Conservation (phyloP, 768 basidiomycete genomes). For the Kwoniella botswanensis region DNA sequence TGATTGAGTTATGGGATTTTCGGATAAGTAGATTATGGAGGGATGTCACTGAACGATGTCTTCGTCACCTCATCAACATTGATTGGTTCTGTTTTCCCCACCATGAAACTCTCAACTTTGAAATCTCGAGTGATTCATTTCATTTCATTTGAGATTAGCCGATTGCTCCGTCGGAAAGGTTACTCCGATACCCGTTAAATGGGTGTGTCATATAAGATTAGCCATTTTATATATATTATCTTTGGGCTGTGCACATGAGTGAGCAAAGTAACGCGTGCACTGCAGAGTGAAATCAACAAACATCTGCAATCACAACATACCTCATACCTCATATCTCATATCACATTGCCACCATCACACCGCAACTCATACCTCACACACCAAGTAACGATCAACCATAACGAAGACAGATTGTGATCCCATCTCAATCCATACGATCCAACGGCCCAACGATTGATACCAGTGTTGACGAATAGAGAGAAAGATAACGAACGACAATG, state of each 20-base stretch:
- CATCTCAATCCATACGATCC: background rate
- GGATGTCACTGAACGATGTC: background rate
- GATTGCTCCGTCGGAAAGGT: background rate
- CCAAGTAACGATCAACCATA: background rate
- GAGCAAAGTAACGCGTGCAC: constrained; percentile 7
- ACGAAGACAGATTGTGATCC: background rate
- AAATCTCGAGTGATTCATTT: background rate
- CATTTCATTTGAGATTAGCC: too few species aligned
- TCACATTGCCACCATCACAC: background rate
- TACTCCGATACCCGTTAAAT: background rate
- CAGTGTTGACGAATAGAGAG: background rate
- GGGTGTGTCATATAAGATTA: background rate
- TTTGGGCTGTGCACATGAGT: constrained; percentile 14
- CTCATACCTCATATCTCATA: background rate
- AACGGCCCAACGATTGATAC: background rate
- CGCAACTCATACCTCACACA: background rate
- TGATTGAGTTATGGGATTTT: background rate
- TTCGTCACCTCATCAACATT: background rate
- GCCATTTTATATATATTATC: background rate
- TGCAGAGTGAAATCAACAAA: constrained; percentile 1
- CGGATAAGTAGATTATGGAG: background rate
- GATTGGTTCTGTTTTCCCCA: background rate
- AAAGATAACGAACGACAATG: background rate
- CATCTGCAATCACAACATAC: background rate
- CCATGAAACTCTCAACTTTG: background rate